Percentiles rank a stretch among this genome's conserved stretches.
Evolutionary conservation across 1,284 basidiomycete genomes (phyloP).

Genomic region (Ceratobasidium papillatum): DNA sequence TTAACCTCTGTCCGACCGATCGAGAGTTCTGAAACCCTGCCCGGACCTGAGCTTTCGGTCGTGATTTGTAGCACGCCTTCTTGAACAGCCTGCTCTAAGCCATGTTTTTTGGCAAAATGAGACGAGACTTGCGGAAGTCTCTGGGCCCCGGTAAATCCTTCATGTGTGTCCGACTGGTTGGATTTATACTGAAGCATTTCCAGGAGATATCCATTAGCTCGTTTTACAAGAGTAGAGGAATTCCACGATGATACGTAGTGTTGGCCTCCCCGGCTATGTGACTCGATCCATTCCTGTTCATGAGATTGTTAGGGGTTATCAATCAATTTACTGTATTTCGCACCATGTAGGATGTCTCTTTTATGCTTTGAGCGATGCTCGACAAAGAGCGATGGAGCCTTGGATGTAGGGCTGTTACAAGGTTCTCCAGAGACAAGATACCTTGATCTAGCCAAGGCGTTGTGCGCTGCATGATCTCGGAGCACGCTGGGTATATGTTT

Average conservation of each 20-base stretch:
- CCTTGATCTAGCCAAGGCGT: not conserved
- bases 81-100: not conserved
- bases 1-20: too few species aligned
- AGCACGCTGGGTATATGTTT: not conserved
- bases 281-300: slow-evolving; percentile 4
- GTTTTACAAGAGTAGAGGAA: not conserved
- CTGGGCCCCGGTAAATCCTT: not conserved
- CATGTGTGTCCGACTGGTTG: too few species aligned
- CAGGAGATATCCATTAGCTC: not conserved
- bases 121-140: not conserved
- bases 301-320: not conserved
- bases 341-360: not conserved
- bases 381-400: not conserved
- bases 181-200: too few species aligned
- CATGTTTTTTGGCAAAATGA: not conserved
- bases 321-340: not conserved
- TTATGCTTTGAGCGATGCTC: not conserved
- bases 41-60: not conserved
- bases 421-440: not conserved
- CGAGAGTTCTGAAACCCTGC: too few species aligned
- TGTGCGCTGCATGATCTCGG: not conserved
- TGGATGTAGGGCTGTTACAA: not conserved
- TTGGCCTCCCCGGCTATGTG: not conserved
- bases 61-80: not conserved
- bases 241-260: not conserved